Percentiles rank a stretch among this genome's conserved stretches.
phyloP scores from a whole-genome alignment of 768 basidiomycete genomes.

The Termitomyces sp. region DNA sequence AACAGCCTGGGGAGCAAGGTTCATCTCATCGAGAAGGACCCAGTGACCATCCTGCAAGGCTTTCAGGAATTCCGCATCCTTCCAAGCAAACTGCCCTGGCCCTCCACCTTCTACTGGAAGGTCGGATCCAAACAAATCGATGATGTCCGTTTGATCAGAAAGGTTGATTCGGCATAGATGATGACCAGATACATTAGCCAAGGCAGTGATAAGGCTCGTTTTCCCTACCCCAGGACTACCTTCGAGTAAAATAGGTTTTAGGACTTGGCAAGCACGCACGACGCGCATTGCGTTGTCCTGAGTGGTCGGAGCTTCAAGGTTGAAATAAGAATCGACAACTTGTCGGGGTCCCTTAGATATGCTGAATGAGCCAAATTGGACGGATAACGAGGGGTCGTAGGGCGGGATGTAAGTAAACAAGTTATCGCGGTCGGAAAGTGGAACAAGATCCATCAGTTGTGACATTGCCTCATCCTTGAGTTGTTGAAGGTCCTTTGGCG shows the following conservation, averaged over 20 bases:
- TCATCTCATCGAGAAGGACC: conserved; percentile 99
- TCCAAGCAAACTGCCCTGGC: conserved; percentile 95
- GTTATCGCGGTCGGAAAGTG: conserved; percentile 29
- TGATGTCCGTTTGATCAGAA: conserved; percentile 96
- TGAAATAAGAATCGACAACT: conserved; percentile 47
- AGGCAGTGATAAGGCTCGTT: conserved; percentile 85
- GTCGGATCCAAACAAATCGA: conserved; percentile 95
- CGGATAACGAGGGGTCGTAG: conserved; percentile 26
- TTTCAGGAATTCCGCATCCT: conserved; percentile 90
- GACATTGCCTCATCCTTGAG: conserved; percentile 54
- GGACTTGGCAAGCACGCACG: conserved; percentile 81
- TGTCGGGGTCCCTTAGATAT: conserved; percentile 52
- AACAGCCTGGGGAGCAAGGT: conserved; percentile 93
- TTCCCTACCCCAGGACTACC: conserved; percentile 99
- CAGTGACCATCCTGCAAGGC: conserved; percentile 95
- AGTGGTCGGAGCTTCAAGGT: conserved; percentile 85
- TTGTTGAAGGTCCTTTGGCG: conserved; percentile 48
- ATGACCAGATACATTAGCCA: conserved; percentile 78
- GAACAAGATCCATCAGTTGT: conserved; percentile 53
- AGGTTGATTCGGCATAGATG: conserved; percentile 89
- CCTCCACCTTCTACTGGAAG: conserved; percentile 89
- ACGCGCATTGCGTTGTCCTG: conserved; percentile 84
- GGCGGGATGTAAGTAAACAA: conserved; percentile 19
- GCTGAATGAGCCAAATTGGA: conserved; percentile 72
- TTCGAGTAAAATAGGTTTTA: conserved; percentile 90